Base-by-base conservation (phyloP, 129 eudicot genomes). In the Calendula officinalis region DNA sequence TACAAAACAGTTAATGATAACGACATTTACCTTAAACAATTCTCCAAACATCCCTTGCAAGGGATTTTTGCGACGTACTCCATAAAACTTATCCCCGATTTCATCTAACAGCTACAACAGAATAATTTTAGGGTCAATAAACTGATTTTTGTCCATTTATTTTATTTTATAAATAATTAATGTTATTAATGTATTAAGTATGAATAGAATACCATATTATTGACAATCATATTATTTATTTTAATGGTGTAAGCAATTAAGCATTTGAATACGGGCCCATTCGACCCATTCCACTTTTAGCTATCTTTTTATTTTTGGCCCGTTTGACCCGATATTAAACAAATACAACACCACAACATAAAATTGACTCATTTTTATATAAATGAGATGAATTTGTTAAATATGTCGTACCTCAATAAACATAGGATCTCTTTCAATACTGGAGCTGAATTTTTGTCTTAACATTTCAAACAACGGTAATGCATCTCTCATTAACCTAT, bases 41-140 rank as follows among this genome's bases (percentile, higher is more conserved):
- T 90, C 97, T 37, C 97, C 95, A 49, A 90, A 90, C 85, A 90
- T 80, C 67, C 95, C 95, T 41, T 88, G 95, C 78, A 90, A 35
- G 11, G 91, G 80, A 67, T 76, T 90, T 75, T 57, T 79, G 34
- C 97, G 95, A 6, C 49, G 79, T 63, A 90, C 91, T 33, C 97
- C 95, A 73, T 86, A 90, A 55, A 86, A 90, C 80, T 67, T 86
- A 57, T 84, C 87, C 11, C 87, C 89, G 27, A 90, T 71, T 57
- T 74, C 82, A 55, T 90, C 97, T 46, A 90, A 72, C 82, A 90
- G 75, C 97, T 90, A 59, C 72, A 50, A 61, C 6, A 60, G 77
- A 17, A 53, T 51, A 40, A 13, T 11, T 53, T 39, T 22, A 61
- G 51, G 46, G 9, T 40, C 44, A 8, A 8, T 8, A 40, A 40